Conservation (phyloP, 2,329 filamentous ascomycete genomes). For the Clathrospora elynae region DNA sequence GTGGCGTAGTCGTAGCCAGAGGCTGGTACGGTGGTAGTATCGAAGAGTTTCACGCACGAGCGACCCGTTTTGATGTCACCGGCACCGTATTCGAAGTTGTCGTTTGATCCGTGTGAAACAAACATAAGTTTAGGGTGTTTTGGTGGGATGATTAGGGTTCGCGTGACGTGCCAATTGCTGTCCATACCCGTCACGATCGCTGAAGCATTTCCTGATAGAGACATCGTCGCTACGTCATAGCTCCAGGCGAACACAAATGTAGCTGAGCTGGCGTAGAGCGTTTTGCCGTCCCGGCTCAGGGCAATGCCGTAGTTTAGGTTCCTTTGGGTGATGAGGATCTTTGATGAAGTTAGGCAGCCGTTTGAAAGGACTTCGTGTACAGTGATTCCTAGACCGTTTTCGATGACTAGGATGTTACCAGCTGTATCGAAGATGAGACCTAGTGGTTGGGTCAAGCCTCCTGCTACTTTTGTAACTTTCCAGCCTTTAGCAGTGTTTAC, state of each 20-base stretch:
- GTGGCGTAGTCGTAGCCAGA: slow-evolving; percentile 53
- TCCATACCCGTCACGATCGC: slow-evolving; percentile 36
- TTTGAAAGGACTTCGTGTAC: slow-evolving; percentile 47
- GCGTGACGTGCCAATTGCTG: slow-evolving; percentile 33
- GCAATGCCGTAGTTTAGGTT: slow-evolving; percentile 41
- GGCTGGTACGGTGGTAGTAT: slow-evolving; percentile 46
- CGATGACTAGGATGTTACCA: slow-evolving; percentile 51
- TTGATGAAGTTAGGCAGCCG: slow-evolving; percentile 34
- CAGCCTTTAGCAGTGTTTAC: slow-evolving; percentile 30
- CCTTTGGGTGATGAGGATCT: slow-evolving; percentile 27
- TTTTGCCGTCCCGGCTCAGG: slow-evolving; percentile 37
- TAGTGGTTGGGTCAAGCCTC: slow-evolving; percentile 47
- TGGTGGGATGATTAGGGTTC: slow-evolving; percentile 31
- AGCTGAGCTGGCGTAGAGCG: slow-evolving; percentile 37
- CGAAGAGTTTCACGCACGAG: slow-evolving; percentile 67
- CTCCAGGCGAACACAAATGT: slow-evolving; percentile 33
- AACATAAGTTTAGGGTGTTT: slow-evolving; percentile 57
- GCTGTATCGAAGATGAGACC: slow-evolving; percentile 48
- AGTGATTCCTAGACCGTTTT: slow-evolving; percentile 48
- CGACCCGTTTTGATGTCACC: slow-evolving; percentile 59
- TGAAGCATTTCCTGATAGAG: slow-evolving; percentile 38
- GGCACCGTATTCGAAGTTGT: slow-evolving; percentile 64
- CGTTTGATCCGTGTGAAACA: slow-evolving; percentile 67
- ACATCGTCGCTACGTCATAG: slow-evolving; percentile 32
- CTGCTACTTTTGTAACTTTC: slow-evolving; percentile 48